Percentiles rank a stretch among this genome's conserved stretches.
Evolutionary conservation across 352 stramenopile genomes (phyloP).

Genomic region (Pythium grandisporangium): DNA sequence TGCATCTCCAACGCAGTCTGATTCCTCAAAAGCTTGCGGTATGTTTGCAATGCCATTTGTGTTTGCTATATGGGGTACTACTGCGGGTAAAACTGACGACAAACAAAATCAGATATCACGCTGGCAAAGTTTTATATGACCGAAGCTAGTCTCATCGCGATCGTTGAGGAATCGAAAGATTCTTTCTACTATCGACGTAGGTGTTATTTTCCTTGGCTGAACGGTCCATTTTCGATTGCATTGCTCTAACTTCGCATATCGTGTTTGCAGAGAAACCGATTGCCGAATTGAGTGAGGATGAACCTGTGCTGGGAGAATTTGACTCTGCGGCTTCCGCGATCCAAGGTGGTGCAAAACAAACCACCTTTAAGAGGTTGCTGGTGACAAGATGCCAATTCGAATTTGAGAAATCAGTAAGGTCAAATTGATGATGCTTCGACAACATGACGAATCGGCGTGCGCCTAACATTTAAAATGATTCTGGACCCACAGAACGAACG

Average conservation of each 20-base stretch:
- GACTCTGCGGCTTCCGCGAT: slow-evolving; percentile 31
- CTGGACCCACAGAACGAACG: background rate
- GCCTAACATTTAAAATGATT: no score
- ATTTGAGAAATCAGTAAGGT: slow-evolving; percentile 69
- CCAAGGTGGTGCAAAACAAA: slow-evolving; percentile 29
- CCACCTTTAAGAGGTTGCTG: slow-evolving; percentile 68
- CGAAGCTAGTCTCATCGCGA: slow-evolving; percentile 24
- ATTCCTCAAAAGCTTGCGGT: background rate
- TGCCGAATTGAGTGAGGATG: slow-evolving; percentile 41
- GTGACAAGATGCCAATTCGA: slow-evolving; percentile 70
- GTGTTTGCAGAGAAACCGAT: slow-evolving; percentile 30
- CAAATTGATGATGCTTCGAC: no score
- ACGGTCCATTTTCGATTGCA: no score
- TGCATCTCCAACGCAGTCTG: background rate
- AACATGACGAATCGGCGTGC: no score
- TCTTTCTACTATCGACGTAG: slow-evolving; percentile 57
- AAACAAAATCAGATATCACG: slow-evolving; percentile 14
- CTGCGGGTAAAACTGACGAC: no score
- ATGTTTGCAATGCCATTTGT: no score
- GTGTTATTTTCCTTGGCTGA: slow-evolving; percentile 1
- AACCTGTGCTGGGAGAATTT: slow-evolving; percentile 57
- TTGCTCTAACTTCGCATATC: background rate
- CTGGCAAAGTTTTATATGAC: slow-evolving; percentile 29
- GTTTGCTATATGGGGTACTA: no score
- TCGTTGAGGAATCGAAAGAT: slow-evolving; percentile 31